Evolutionary conservation across 2,329 filamentous ascomycete species (phyloP), one percentile per base, ranked within the genome.

Genomic region (Cladophialophora immunda): DNA sequence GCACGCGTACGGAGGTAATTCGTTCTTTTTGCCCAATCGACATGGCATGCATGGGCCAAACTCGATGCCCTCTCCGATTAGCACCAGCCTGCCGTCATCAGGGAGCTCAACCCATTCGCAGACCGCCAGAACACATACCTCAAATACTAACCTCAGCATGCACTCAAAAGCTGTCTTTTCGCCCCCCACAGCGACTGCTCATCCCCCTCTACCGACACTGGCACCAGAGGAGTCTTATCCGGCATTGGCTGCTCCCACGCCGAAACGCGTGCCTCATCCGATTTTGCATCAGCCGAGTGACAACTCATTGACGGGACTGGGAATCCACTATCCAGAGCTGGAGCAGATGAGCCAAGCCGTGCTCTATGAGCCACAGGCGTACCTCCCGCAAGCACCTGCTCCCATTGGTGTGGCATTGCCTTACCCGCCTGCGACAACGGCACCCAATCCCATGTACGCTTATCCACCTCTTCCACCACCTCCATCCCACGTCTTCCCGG

Each of bases 101-200:
- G 77, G 53, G 75, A 76, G 66, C 74, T 68, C 68, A 32, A 62
- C 50, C 13, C 63, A 70, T 27, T 66, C 68, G 13, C 60, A 56
- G 13, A 57, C 54, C 3, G 58, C 61, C n/a, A 64, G 52, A 34
- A 66, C 56, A 9, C 59, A 68, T 58, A 68, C 66, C 22, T 68
- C 66, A 9, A 67, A 65, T 52, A 68, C 65, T 27, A 67, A 58
- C 38, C 30, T 53, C 19, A 64, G 60, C 54, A 58, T 64, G 27
- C 61, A 66, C 67, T 68, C 73, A 25, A 78, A 80, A 58, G 62
- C 72, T 13, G 80, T 80, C 79, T 82, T 80, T 79, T 78, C 79
- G 22, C 75, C 79, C 70, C 76, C 36, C 71, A 76, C 57, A 74
- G 75, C 60, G 73, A 75, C 62, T 29, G 41, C 15, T 29, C 67